Base-by-base conservation (phyloP, 2,329 filamentous ascomycete species). In the Sclerotinia nivalis region DNA sequence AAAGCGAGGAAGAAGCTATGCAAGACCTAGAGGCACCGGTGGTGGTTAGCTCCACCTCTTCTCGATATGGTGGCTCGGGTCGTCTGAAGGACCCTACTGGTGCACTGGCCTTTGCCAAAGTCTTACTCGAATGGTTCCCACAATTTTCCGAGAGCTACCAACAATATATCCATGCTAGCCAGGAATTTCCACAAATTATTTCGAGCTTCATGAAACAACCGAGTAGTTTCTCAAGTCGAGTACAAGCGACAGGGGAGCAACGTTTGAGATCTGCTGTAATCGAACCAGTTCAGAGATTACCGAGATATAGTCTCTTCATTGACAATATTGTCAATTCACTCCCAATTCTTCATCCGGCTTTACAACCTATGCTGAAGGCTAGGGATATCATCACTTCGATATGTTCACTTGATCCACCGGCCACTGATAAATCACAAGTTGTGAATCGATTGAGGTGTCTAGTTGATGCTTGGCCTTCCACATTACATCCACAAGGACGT, bases 341-440 rank as follows among this genome's bases (percentile, higher is more conserved):
- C 25, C 94, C 95, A 6, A 88, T 94, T 65, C 89, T 91, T 12
- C 94, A 98, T 78, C 92, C 93, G 3, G 94, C 94, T 0, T 85
- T 97, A 67, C 90, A 91, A 74, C 85, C 87, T 3, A 90, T 99
- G 81, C 86, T 97, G 55, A 94, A 93, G 78, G 94, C 96, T 0
- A 87, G 95, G 74, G 96, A 98, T 79, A 92, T 97, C 67, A 93
- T 99, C 74, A 93, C 94, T 28, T 96, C 97, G 68, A 99, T 99
- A 56, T 99, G 96, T 80, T 96, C 95, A 22, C 90, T 97, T 82
- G 95, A 97, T 76, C 85, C 91, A 82, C 78, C 91, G 76, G 76
- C 84, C 80, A 75, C 87, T 83, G 91, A 93, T 76, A 91, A 93
- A 74, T 89, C 89, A 13, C 91, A 92, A 74, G 84, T 93, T 58